Conservation (phyloP, 805 yeast genomes). For the Candida awuae region DNA sequence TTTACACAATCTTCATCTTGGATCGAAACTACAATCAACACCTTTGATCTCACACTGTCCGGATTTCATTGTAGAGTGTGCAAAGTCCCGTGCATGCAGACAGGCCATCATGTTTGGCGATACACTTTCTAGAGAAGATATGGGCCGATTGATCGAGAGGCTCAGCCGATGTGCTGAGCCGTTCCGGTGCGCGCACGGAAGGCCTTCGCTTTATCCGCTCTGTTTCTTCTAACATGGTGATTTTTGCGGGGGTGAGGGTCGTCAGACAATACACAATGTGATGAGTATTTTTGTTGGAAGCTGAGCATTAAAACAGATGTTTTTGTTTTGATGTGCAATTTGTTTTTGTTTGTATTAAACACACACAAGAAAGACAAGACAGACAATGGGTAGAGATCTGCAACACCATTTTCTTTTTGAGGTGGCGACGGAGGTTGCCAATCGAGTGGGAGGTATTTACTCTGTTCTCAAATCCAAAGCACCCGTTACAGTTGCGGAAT, state of each 20-base stretch:
- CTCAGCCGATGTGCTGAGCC: slow-evolving; percentile 50
- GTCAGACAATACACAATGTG: not conserved
- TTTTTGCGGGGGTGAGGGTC: not conserved
- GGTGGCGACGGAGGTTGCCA: slow-evolving; percentile 95
- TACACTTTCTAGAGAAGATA: slow-evolving; percentile 33
- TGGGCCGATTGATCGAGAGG: slow-evolving; percentile 34
- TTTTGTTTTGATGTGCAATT: not conserved
- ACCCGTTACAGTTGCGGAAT: slow-evolving; percentile 92
- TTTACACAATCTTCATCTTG: slow-evolving; percentile 13
- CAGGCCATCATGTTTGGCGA: slow-evolving; percentile 70
- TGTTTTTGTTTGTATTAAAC: too few relatives aligned
- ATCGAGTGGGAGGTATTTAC: slow-evolving; percentile 95
- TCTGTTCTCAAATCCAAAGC: slow-evolving; percentile 95
- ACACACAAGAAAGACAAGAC: too few relatives aligned
- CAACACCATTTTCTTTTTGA: slow-evolving; percentile 84
- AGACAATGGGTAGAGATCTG: slow-evolving; percentile 68
- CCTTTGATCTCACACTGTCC: slow-evolving; percentile 37
- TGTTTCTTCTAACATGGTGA: not conserved
- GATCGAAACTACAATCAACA: not conserved
- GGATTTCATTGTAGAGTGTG: slow-evolving; percentile 36
- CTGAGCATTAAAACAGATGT: not conserved
- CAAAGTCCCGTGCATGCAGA: slow-evolving; percentile 60
- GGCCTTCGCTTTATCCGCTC: slow-evolving; percentile 51
- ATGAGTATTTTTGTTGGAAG: not conserved
- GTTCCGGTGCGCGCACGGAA: slow-evolving; percentile 79